phyloP scores from a whole-genome alignment of 139 green algal genomes.

The Micractinium conductrix region DNA sequence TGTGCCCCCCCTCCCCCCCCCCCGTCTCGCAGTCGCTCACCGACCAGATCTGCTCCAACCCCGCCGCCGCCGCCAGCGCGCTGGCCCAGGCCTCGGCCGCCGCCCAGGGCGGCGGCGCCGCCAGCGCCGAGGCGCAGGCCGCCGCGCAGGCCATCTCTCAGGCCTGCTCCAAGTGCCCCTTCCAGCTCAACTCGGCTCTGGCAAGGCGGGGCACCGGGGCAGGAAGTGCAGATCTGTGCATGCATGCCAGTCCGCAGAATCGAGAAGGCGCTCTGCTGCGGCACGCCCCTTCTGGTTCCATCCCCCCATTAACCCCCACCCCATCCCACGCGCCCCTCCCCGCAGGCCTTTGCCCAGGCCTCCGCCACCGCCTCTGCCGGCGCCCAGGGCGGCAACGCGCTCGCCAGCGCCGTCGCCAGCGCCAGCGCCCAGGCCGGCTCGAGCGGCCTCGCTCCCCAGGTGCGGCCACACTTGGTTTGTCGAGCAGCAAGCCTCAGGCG shows the following conservation, averaged over 20 bases:
- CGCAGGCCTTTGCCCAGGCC: not conserved
- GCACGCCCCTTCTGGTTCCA: not conserved
- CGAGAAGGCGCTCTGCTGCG: no score
- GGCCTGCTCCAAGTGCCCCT: not conserved
- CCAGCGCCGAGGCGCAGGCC: not conserved
- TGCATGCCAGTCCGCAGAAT: not conserved
- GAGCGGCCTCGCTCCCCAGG: no score
- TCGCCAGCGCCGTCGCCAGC: not conserved
- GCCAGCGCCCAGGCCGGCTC: no score
- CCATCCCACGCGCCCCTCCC: not conserved
- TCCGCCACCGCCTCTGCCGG: not conserved
- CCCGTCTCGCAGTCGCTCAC: not conserved
- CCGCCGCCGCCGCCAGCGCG: not conserved
- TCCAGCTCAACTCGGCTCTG: not conserved
- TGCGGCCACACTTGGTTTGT: no score
- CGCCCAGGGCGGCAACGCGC: not conserved
- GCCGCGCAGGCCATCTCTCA: not conserved
- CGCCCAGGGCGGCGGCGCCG: not conserved
- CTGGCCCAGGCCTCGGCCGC: not conserved
- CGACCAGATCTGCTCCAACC: conserved; percentile 4
- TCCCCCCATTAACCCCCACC: not conserved
- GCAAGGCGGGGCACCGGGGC: not conserved
- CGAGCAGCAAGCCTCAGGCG: no score
- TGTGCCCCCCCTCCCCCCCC: not conserved
- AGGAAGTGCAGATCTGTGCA: not conserved